Percentiles rank a stretch among this genome's conserved stretches.
Evolutionary conservation across 345 rosid genomes (phyloP).

Genomic region (Citrus australasica): DNA sequence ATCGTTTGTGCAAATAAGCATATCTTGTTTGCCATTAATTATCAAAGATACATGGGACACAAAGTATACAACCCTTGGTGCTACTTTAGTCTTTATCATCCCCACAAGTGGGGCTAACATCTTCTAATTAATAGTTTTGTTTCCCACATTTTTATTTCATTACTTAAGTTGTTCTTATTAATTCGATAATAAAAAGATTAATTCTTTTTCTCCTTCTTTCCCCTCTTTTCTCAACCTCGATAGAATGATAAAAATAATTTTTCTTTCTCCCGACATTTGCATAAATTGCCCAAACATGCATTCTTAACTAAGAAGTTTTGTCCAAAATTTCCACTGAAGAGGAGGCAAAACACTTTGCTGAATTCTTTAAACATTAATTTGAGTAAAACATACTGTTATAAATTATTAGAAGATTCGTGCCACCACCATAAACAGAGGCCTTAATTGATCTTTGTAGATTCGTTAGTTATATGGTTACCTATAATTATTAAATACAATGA

Average conservation of each 20-base stretch:
- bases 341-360: neutral
- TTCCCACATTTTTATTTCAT: too few species aligned
- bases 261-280: neutral
- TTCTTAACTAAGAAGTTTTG: neutral
- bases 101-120: neutral
- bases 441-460: neutral
- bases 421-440: neutral
- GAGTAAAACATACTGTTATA: neutral
- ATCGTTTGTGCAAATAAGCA: slow-evolving; percentile 1
- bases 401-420: neutral
- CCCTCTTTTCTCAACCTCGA: too few species aligned
- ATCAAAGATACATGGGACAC: neutral
- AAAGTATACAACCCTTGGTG: neutral
- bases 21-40: slow-evolving; percentile 2
- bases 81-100: neutral
- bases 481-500: neutral
- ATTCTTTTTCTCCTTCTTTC: neutral
- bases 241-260: too few species aligned
- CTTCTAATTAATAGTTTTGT: neutral
- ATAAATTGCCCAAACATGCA: neutral
- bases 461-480: neutral
- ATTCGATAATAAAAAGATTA: neutral
- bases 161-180: too few species aligned
- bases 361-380: neutral
- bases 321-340: neutral